Evolutionary conservation across 2,329 filamentous ascomycete species (phyloP).

Genomic region (Pyrenophora teres): DNA sequence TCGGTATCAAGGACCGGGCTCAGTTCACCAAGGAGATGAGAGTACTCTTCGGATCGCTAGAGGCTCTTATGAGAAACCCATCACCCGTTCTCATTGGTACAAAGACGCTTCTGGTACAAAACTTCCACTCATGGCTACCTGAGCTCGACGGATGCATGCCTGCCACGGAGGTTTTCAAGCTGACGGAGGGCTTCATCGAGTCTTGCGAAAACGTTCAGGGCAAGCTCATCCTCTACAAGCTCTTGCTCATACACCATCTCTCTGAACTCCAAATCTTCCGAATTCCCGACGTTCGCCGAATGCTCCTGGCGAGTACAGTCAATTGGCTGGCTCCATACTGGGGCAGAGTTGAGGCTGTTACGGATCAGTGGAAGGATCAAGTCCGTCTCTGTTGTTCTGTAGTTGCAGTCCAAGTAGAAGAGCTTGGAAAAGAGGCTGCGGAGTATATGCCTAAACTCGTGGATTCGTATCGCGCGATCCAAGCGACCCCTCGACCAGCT

Average conservation of each 20-base stretch:
- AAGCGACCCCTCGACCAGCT: slow-evolving; percentile 64
- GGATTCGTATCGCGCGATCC: slow-evolving; percentile 82
- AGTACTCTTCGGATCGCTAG: slow-evolving; percentile 85
- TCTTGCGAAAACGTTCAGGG: slow-evolving; percentile 86
- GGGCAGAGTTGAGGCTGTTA: slow-evolving; percentile 75
- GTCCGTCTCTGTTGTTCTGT: slow-evolving; percentile 93
- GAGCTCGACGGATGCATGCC: slow-evolving; percentile 78
- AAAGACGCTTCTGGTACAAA: slow-evolving; percentile 92
- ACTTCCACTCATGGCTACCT: slow-evolving; percentile 97
- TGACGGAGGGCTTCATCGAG: slow-evolving; percentile 92
- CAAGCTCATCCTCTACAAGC: slow-evolving; percentile 88
- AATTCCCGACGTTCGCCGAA: slow-evolving; percentile 73
- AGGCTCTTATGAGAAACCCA: slow-evolving; percentile 84
- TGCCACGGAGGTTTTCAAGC: slow-evolving; percentile 83
- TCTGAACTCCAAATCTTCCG: slow-evolving; percentile 81
- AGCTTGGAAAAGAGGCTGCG: slow-evolving; percentile 79
- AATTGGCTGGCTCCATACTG: slow-evolving; percentile 93
- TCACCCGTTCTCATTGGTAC: slow-evolving; percentile 88
- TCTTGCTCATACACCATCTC: slow-evolving; percentile 91
- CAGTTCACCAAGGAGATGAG: slow-evolving; percentile 84
- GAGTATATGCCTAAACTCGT: slow-evolving; percentile 91
- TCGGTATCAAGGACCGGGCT: slow-evolving; percentile 76
- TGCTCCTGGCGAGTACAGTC: slow-evolving; percentile 79
- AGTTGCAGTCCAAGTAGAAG: slow-evolving; percentile 79
- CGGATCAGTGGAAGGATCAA: slow-evolving; percentile 88